These are phyloP conservation scores for Phyllosticta citrichinensis DNA, from an alignment of 2,329 filamentous ascomycete genomes.

Conservation along the genomic window DNA sequence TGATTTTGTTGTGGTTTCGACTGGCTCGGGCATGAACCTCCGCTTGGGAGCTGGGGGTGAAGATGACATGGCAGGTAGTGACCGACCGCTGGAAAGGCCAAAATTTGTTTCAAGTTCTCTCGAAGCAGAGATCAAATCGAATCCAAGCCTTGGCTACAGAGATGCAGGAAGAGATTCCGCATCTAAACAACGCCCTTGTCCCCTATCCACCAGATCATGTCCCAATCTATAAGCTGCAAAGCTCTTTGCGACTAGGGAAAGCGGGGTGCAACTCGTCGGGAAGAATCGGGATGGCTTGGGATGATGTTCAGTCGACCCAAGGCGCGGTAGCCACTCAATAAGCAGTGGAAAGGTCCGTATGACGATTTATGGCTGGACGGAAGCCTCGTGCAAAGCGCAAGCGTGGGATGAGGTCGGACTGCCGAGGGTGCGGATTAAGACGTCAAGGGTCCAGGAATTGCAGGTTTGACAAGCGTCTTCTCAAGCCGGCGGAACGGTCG, in stretches of 20 bases:
- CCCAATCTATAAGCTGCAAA: constrained; percentile 8
- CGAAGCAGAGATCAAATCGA: background rate
- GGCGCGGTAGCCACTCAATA: background rate
- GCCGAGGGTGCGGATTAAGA: background rate
- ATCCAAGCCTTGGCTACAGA: background rate
- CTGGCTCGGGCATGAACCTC: constrained; percentile 27
- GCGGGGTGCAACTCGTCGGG: constrained; percentile 3
- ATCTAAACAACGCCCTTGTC: constrained; percentile 8
- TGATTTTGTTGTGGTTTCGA: constrained; percentile 20
- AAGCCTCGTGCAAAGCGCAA: background rate
- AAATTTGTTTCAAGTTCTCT: background rate
- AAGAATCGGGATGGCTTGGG: constrained; percentile 5
- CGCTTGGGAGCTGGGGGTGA: constrained; percentile 20
- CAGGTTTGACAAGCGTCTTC: background rate
- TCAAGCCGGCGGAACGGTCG: background rate
- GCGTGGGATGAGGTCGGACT: background rate
- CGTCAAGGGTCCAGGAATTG: background rate
- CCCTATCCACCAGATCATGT: constrained; percentile 9
- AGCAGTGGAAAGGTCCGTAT: background rate
- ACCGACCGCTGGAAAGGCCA: background rate
- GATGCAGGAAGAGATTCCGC: background rate
- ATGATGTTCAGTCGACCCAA: background rate
- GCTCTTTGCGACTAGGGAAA: constrained; percentile 3
- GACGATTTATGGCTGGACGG: background rate
- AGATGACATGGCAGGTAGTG: constrained; percentile 20